Evolutionary conservation across 2,329 filamentous ascomycete genomes (phyloP), one percentile per base, ranked within the genome.

Genomic region (Fusarium nanum): DNA sequence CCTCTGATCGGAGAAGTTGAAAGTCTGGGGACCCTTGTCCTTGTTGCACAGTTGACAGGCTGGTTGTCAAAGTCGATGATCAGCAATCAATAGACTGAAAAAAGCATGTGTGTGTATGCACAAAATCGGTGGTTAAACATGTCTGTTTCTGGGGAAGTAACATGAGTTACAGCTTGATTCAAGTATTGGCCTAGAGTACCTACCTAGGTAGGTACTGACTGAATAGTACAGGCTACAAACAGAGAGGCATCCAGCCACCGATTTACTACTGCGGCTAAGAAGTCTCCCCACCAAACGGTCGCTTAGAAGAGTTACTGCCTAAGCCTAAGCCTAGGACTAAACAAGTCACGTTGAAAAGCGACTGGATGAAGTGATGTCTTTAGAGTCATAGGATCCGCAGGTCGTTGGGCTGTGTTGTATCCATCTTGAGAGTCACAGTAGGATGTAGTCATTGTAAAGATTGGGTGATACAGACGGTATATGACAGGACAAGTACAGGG

Each of bases 1-100:
- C 60, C 60, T 62, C 68, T 56, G 68, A 54, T 69, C 64, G 47
- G 54, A 54, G 25, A 11, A 25, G 54, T 32, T 40, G 23, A 48
- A 28, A 41, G 34, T 41, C 50, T 32, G 42, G 64, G 68, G 56
- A 44, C 46, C 55, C 60, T 56, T 58, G 58, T 49, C 25, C 16
- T 8, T 13, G 37, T 56, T 58, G 58, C 34, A 49, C 58, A 28
- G 27, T 12, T 28, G 27, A 28, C 27, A 27, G 18, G 40, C 27
- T 40, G 48, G 48, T n/a, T 46, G 47, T 63, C 47, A 62, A 50
- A 46, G 22, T 23, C 13, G 32, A 44, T 37, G 22, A 52, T 61
- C 30, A 49, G 41, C 47, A 48, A 28, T 44, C 49, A 13, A 44
- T 45, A 37, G 41, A 27, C 41, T 52, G 59, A 52, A 52, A 52